Evolutionary conservation across 495 filamentous ascomycete species (phyloP).

Genomic region (Penicillium simplicissimum): DNA sequence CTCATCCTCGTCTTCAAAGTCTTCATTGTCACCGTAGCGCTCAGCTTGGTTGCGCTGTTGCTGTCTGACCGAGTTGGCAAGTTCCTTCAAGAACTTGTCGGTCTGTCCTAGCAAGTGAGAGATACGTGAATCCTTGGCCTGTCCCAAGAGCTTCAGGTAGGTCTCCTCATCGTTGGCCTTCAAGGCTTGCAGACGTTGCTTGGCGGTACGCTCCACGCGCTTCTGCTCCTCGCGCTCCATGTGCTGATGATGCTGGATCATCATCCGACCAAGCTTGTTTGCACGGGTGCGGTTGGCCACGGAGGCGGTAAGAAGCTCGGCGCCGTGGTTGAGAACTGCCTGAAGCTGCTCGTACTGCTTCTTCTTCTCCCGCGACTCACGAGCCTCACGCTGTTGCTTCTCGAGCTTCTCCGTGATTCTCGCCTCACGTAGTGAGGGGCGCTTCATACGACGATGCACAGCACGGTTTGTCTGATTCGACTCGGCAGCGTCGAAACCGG

Average conservation of each 20-base stretch:
- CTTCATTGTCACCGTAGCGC: constrained; percentile 68
- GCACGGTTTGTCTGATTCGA: constrained; percentile 61
- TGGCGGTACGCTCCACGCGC: constrained; percentile 92
- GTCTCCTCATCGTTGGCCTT: constrained; percentile 99
- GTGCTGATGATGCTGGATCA: constrained; percentile 84
- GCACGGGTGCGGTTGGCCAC: constrained; percentile 62
- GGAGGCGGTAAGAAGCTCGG: constrained; percentile 60
- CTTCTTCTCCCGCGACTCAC: constrained; percentile 91
- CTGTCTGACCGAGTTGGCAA: constrained; percentile 85
- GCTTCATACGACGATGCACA: constrained; percentile 90
- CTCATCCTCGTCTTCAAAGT: constrained; percentile 64
- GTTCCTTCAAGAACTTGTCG: constrained; percentile 93
- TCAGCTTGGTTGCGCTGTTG: constrained; percentile 83
- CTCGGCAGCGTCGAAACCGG: constrained; percentile 83
- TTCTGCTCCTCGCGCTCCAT: constrained; percentile 99
- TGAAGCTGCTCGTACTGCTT: constrained; percentile 89
- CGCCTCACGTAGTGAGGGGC: constrained; percentile 92
- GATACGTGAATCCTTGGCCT: constrained; percentile 98
- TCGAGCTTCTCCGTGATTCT: constrained; percentile 97
- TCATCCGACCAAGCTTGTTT: constrained; percentile 83
- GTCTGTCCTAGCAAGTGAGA: constrained; percentile 95
- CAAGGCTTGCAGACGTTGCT: constrained; percentile 97
- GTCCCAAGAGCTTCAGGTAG: constrained; percentile 92
- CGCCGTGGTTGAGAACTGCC: constrained; percentile 66
- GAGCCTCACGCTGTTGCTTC: constrained; percentile 95